Base-by-base conservation (phyloP, 208 protist genomes). In the Trypanosoma boissoni region DNA sequence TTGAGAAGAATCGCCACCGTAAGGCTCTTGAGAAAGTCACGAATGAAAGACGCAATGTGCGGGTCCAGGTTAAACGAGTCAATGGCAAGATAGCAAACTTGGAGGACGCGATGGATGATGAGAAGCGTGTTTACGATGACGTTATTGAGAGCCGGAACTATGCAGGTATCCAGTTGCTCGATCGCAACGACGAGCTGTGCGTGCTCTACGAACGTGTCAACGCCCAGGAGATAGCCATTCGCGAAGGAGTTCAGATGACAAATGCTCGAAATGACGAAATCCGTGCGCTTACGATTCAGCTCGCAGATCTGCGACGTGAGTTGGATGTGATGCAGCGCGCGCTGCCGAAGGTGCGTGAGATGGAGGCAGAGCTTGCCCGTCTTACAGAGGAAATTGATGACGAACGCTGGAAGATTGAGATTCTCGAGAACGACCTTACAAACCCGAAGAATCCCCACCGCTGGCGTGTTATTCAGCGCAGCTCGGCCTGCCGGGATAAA, bases 161-260 rank as follows among this genome's bases (percentile, higher is more conserved):
- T 60, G 83, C 90, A 39, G 97, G 97, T n/a, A 83, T 99, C 36
- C 94, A 97, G 67, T 77, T 99, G 28, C 95, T 99, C 66, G 97
- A 99, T 68, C 80, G 94, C 37, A 98, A 98, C 70, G 95, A 98
- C 67, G 94, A 98, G 72, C 78, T 98, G 18, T 94, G 88, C 61
- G 95, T 98, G 31, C 76, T 98, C 26, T 74, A 94, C 58, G 94
- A 98, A 63, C 97, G 97, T 58, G 70, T 86, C 7, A 97, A 97
- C 59, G 82, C 96, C 2, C 92, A 98, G 70, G 92, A 98, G 56
- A 63, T 69, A 49, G 90, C 92, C 34, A 78, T 98, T 21, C 68
- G 70, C 27, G 78, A 96, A 28, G 97, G 96, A 27, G 78, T 94
- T 48, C 39, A 51, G 14, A 80, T 92, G 77, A 85, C 95, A 2